Evolutionary conservation across 2,329 filamentous ascomycete species (phyloP), one percentile per base, ranked within the genome.

Genomic region (Curvularia sp.): DNA sequence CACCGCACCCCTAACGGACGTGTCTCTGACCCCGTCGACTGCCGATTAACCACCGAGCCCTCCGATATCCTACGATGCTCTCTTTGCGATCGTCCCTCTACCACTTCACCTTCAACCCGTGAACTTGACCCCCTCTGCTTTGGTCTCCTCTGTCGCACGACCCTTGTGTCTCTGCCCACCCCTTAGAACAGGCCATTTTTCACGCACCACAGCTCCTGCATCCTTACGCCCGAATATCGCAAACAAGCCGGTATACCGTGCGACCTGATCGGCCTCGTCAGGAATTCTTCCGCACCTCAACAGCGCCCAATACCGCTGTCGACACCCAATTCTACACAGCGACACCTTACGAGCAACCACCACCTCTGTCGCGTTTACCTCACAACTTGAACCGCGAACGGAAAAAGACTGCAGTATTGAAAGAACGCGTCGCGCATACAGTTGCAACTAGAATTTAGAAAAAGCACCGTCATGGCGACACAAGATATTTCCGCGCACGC

Each of bases 401-500:
- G 63, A 65, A 61, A 49, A 66, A n/a, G 60, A 24, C 61, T 53
- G 33, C 39, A n/a, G 53, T 43, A 52, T 57, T 43, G n/a, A 58
- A 49, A 33, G 33, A 50, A 24, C 47, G 22, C 12, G 39, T 42
- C 51, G 41, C 43, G 15, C 51, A 58, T 44, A 31, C 41, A 26
- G 31, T 30, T 31, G 24, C 44, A 35, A 42, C 8, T 9, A n/a
- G n/a, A 33, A 39, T 5, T 6, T 2, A 31, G 46, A 28, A 28
- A 55, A 31, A 50, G 18, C 41, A 54, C 33, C 48, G 57, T 22
- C 47, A 75, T 74, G 72, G 64, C 64, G 8, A 73, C 70, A 26
- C 68, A 73, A 62, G 65, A 72, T 18, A 63, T 63, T 10, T 72
- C 73, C 7, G 70, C 69, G 13, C 57, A 63, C 28, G 64, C 55